Conservation (phyloP, 164 flowering plant genomes). For the Berberis vulgaris region DNA sequence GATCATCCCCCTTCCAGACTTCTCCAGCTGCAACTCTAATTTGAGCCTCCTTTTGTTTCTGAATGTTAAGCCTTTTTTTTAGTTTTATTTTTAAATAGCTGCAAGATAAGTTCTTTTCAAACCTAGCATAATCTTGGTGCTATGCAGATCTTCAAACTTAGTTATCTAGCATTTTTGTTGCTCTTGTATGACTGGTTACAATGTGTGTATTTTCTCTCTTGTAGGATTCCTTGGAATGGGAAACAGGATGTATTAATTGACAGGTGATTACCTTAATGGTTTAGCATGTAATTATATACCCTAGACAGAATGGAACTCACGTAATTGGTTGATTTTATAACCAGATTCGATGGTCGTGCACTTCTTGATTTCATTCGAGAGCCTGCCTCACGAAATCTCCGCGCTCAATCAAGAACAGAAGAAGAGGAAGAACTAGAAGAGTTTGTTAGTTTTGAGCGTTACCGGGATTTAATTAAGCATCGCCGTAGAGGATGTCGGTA, state of each 20-base stretch:
- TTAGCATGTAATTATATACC: not conserved
- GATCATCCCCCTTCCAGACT: too few species aligned
- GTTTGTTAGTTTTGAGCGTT: conserved; percentile 99
- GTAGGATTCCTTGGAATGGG: conserved; percentile 97
- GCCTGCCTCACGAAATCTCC: conserved; percentile 38
- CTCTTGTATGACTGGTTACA: too few species aligned
- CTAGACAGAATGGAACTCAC: not conserved
- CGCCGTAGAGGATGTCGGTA: conserved; percentile 99
- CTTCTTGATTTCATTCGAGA: conserved; percentile 91
- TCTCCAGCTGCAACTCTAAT: too few species aligned
- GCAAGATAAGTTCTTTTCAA: too few species aligned
- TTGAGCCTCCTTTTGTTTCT: too few species aligned
- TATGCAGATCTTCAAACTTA: too few species aligned
- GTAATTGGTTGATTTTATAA: conserved; percentile 1
- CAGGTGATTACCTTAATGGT: conserved; percentile 38
- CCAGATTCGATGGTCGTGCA: conserved; percentile 96
- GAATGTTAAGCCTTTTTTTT: too few species aligned
- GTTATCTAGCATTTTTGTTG: too few species aligned
- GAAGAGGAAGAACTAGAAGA: conserved; percentile 97
- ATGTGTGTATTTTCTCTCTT: not conserved
- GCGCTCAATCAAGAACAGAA: conserved; percentile 60
- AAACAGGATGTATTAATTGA: conserved; percentile 82
- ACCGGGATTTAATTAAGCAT: conserved; percentile 99
- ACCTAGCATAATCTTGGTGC: too few species aligned
- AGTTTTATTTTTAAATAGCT: too few species aligned